Base-by-base conservation (phyloP, 768 basidiomycete genomes). In the Amanita pseudoporphyria region DNA sequence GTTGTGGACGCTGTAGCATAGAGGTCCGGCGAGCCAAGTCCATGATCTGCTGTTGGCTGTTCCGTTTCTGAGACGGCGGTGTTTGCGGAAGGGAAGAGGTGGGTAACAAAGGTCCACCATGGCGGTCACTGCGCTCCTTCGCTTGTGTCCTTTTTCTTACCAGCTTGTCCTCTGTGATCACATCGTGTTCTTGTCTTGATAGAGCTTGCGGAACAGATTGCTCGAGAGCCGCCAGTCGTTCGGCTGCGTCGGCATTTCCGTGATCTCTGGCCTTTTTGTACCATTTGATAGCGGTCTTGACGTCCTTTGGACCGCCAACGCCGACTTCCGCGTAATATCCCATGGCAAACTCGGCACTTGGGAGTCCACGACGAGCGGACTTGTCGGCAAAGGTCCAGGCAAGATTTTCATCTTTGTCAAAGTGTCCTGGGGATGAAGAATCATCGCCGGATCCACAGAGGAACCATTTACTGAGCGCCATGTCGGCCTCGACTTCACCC, bases 381-480 rank as follows among this genome's bases (percentile, higher is more conserved):
- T 95, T 94, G 54, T 89, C 84, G 0, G 95, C 95, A 66, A 95
- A 98, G 0, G 83, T 87, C 55, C 79, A 79, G 2, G 95, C 93
- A 3, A 97, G 73, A 1, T 62, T 67, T 61, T 96, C 92, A 62
- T 94, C 89, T 64, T 92, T 91, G 33, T 88, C 87, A 57, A 96
- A 93, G 12, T 65, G 68, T 3, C 65, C 71, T n/a, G 62, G 61
- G 4, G 62, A 67, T 9, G 71, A 70, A 7, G 52, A 52, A 18
- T 56, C 43, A 10, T 62, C 64, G 0, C 83, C 81, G 3, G 63
- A 65, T 1, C 94, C 94, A 60, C 92, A 94, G 43, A 98, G 68
- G 71, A 96, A 97, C 94, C 95, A 98, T 66, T 96, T 97, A 64
- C 81, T 84, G 47, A 97, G 74, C 2, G 92, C 94, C 92, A 97